Evolutionary conservation across 169 alveolate genomes (phyloP).

Genomic region (Cryptosporidium canis): DNA sequence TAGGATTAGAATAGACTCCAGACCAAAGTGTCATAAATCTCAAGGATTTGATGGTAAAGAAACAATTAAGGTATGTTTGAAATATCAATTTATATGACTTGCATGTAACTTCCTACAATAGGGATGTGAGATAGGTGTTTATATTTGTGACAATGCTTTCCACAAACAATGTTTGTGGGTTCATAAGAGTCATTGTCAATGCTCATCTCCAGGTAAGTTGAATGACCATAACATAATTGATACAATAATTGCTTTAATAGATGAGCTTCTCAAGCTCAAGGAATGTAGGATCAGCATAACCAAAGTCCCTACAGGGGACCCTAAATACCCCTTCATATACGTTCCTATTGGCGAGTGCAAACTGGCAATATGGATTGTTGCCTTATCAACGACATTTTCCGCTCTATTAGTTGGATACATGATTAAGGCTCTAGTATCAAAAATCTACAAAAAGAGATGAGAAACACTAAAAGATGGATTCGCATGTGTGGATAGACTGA

Average conservation of each 20-base stretch:
- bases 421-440: not conserved
- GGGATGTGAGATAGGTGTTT: constrained; percentile 69
- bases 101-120: not conserved
- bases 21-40: constrained; percentile 42
- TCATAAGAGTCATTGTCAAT: constrained; percentile 63
- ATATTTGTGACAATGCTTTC: constrained; percentile 43
- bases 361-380: constrained; percentile 61
- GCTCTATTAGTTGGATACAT: not conserved
- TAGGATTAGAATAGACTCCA: constrained; percentile 63
- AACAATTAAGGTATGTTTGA: constrained; percentile 21
- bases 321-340: constrained; percentile 34
- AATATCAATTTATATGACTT: not conserved
- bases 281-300: constrained; percentile 61
- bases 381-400: not conserved
- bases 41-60: constrained; percentile 25
- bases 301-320: constrained; percentile 61
- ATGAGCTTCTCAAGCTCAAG: constrained; percentile 29
- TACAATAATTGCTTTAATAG: not conserved
- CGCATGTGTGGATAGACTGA: not conserved
- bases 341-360: constrained; percentile 71
- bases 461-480: not conserved
- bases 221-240: not conserved
- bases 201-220: constrained; percentile 61
- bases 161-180: constrained; percentile 70
- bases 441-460: not conserved